Evolutionary conservation across 2,329 filamentous ascomycete species (phyloP), one percentile per base, ranked within the genome.

Genomic region (Scopulariopsis brevicaulis): DNA sequence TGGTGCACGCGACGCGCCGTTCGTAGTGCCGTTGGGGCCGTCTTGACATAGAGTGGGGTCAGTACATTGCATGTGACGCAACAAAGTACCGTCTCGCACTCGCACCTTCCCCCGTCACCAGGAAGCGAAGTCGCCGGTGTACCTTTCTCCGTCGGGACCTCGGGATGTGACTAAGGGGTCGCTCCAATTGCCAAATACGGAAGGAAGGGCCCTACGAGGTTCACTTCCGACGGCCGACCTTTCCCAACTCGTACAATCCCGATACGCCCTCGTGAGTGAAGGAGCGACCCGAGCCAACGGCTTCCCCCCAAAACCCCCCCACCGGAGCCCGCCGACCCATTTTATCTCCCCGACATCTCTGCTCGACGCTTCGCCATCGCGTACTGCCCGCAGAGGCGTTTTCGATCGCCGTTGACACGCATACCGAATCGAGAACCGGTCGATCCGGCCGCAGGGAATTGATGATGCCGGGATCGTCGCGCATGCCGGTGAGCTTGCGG

Each of bases 401-500:
- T 22, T 22, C 11, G 12, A 20, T 50, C 46, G 46, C 46, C 20
- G 22, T 50, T 24, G n/a, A 50, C 20, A 12, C 46, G 20, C 46
- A 50, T 50, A 50, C 24, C 51, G 8, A 32, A 18, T 18, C 24
- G 14, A 3, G 25, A 34, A n/a, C 51, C 24, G 48, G 55, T n/a
- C 55, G 25, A 22, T 22, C 55, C 55, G 43, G n/a, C 51, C 58
- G 25, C 12, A 43, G 28, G 28, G 24, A 32, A 18, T 25, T 50
- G 65, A 74, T 62, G 57, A 85, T 86, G 80, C 79, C 83, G 62
- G 85, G 85, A 67, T 83, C 81, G 60, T 87, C 85, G 64, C 80
- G 85, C 67, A 82, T 89, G 71, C 85, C 87, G 64, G 76, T 86
- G 63, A 88, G 85, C 74, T 74, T 90, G 70, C 80, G 85, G 65